A percentile compares a stretch with the other conserved stretches of the same genome.
Evolutionary conservation across 805 yeast species (phyloP).

Genomic region (Pichia cabralensis): DNA sequence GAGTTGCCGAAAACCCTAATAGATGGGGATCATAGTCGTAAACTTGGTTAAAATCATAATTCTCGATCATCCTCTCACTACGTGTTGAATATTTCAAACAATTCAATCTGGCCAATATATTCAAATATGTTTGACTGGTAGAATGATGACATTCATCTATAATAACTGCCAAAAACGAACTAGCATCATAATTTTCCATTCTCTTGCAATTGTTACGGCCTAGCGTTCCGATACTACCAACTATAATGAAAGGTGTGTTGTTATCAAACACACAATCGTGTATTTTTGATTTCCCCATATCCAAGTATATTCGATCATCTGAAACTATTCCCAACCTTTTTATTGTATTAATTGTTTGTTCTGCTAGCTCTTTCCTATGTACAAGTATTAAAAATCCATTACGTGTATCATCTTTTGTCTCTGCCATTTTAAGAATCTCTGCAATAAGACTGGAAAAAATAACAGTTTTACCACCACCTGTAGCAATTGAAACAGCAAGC

Average conservation of each 20-base stretch:
- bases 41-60: no score
- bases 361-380: conserved; percentile 70
- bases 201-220: conserved; percentile 30
- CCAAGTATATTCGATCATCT: conserved; percentile 29
- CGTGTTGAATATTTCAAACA: conserved; percentile 17
- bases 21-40: conserved; percentile 47
- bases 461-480: conserved; percentile 93
- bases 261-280: conserved; percentile 12
- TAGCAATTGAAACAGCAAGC: conserved; percentile 78
- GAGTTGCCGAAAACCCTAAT: conserved; percentile 84
- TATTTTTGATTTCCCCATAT: conserved; percentile 49
- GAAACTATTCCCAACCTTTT: conserved; percentile 23
- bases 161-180: conserved; percentile 59
- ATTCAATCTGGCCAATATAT: conserved; percentile 38
- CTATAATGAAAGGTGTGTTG: conserved; percentile 34
- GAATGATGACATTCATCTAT: conserved; percentile 94
- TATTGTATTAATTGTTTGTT: conserved; percentile 54
- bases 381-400: conserved; percentile 50
- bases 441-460: conserved; percentile 54
- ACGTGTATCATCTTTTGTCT: conserved; percentile 24
- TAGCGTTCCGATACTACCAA: conserved; percentile 71
- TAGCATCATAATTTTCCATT: conserved; percentile 43
- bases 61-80: not conserved
- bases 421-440: conserved; percentile 17
- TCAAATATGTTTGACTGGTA: conserved; percentile 55